Evolutionary conservation across 495 filamentous ascomycete genomes (phyloP).

Genomic region (Jackrogersella multiformis): DNA sequence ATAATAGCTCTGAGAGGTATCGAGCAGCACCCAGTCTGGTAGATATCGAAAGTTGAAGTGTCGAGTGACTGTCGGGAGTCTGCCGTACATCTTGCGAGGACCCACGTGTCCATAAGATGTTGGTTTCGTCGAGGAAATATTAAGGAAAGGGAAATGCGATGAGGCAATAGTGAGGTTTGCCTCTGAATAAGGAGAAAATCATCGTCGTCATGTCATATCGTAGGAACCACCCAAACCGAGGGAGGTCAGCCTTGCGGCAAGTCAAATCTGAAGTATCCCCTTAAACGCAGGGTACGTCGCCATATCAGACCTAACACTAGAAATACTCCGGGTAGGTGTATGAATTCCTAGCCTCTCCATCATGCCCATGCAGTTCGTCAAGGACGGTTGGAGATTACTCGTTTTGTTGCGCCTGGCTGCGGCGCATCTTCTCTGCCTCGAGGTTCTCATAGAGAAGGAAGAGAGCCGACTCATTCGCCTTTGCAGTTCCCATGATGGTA

Average conservation of each 20-base stretch:
- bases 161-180: conserved; percentile 52
- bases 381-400: conserved; percentile 64
- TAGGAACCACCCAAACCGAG: conserved; percentile 54
- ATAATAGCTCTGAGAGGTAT: conserved; percentile 34
- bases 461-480: conserved; percentile 92
- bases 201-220: conserved; percentile 57
- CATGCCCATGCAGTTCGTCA: conserved; percentile 34
- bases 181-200: conserved; percentile 46
- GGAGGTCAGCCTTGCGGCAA: conserved; percentile 64
- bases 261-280: conserved; percentile 63
- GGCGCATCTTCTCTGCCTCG: conserved; percentile 97
- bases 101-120: conserved; percentile 37
- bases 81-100: conserved; percentile 38
- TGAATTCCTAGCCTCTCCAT: conserved; percentile 35
- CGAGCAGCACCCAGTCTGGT: conserved; percentile 29
- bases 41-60: conserved; percentile 33
- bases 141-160: conserved; percentile 50
- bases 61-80: conserved; percentile 33
- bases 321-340: conserved; percentile 47
- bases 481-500: conserved; percentile 93
- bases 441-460: conserved; percentile 98
- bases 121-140: conserved; percentile 40
- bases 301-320: conserved; percentile 56
- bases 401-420: conserved; percentile 72
- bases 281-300: conserved; percentile 49